Evolutionary conservation across 805 yeast genomes (phyloP), one percentile per base, ranked within the genome.

Genomic region (Hagleromyces aurorensis): DNA sequence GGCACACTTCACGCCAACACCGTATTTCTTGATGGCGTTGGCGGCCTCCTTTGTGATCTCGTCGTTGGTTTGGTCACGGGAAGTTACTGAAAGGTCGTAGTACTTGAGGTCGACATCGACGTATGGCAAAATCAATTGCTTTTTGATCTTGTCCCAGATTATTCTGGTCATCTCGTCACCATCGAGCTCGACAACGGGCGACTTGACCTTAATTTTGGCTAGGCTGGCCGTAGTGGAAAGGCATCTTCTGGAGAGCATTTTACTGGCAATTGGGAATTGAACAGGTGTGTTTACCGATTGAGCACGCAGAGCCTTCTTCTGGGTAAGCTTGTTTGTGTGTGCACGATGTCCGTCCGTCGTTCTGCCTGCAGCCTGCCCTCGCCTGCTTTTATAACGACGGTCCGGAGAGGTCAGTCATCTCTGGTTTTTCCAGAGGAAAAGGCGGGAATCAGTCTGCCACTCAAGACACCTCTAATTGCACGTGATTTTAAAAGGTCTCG

Each of bases 81-180:
- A 63, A 46, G 71, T 64, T 40, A 81, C 69, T 16, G 83, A 74
- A 45, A 81, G 65, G 55, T 81, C 91, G 55, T 77, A 81, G 57
- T 80, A 80, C 47, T 79, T 77, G 55, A 81, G 64, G 42, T 80
- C 85, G 24, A 81, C 68, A 41, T 81, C 81, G 40, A 81, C 57
- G 52, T 72, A 78, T 6, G 89, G 91, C 37, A 62, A 52, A 48
- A 81, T 70, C 45, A 81, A 66, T 52, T 74, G 70, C 36, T 69
- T 70, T 56, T 78, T 79, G 61, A 81, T 81, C 47, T 71, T 64
- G 40, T 72, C 68, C 91, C 91, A 81, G 55, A 81, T 81, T 50
- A 81, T 79, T 56, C 89, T 66, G 40, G 91, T 81, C 89, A 78
- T 79, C 56, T 81, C 91, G 56, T 81, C 91, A 47, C 91, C 91